Conservation (phyloP, 1,284 basidiomycete species). For the Filobasidium uniguttulatum region DNA sequence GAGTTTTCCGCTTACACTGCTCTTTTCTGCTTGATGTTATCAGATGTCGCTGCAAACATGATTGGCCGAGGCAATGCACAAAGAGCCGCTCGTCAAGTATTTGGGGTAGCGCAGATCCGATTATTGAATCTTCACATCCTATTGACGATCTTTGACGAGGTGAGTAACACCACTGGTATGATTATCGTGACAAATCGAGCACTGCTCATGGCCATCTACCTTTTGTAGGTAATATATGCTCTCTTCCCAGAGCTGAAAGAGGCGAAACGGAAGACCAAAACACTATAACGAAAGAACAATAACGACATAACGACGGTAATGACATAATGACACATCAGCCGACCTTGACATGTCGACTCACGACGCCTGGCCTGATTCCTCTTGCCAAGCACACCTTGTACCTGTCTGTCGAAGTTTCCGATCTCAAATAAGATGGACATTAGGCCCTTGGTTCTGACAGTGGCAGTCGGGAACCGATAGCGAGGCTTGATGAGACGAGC, state of each 20-base stretch:
- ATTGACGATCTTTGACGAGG: constrained; percentile 77
- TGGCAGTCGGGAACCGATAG: too few species aligned
- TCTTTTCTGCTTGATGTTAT: background rate
- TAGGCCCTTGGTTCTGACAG: too few species aligned
- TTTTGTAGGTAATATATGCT: constrained; percentile 6
- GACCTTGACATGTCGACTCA: too few species aligned
- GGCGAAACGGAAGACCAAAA: too few species aligned
- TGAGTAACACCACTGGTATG: constrained; percentile 34
- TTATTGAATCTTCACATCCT: constrained; percentile 83
- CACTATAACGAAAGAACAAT: too few species aligned
- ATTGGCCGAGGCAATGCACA: constrained; percentile 88
- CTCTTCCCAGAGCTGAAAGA: constrained; percentile 13
- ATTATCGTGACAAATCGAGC: background rate
- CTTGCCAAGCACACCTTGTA: too few species aligned
- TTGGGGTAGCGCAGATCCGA: constrained; percentile 81
- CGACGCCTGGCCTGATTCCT: too few species aligned
- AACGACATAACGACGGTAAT: too few species aligned
- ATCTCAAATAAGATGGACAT: too few species aligned
- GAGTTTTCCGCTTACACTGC: background rate
- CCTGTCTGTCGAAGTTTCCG: too few species aligned
- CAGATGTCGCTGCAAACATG: constrained; percentile 88
- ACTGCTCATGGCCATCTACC: background rate
- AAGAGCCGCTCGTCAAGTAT: constrained; percentile 75
- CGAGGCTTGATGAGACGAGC: too few species aligned
- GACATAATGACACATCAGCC: too few species aligned